Base-by-base conservation (phyloP, 768 basidiomycete genomes). In the Xerocomellus amylosporus region DNA sequence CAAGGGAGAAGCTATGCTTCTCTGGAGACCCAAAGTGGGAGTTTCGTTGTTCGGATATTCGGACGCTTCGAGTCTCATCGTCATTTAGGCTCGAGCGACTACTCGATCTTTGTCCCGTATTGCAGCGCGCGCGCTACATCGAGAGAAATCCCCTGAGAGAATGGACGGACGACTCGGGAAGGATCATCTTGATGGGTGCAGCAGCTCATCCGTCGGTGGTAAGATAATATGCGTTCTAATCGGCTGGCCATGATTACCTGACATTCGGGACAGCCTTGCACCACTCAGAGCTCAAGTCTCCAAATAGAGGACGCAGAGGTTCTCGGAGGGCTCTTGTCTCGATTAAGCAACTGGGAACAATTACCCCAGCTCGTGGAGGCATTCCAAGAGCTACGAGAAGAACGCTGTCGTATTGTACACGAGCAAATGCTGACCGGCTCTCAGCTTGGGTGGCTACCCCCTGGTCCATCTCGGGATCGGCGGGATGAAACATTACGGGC, bases 191-290 rank as follows among this genome's bases (percentile, higher is more conserved):
- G 20, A 73, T 82, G 33, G 84, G 82, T 40, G 80, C 80, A 56
- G 82, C 82, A 14, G 80, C 79, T 2, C 82, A 84, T 66, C 79
- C 83, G 12, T 69, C 79, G 40, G 59, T 79, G 64, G 82, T 79
- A 53, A 55, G n/a, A 75, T 63, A 4, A 36, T 30, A 42, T 22
- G 31, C 20, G 8, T 49, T 47, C 2, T 17, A n/a, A 46, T 28
- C 8, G 24, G 24, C 17, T 26, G 40, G 33, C 20, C 28, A 30
- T 46, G 42, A 34, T 30, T 37, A 17, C 8, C 57, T 54, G 30
- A 55, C 47, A 13, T 33, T 49, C 26, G 39, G 39, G 50, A 37
- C 56, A 84, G 83, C 82, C 81, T 17, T 75, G 76, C 36, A 75
- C 76, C 12, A 75, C 76, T 24, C 62, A 65, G 31, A 61, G 65